Evolutionary conservation across 306 rosid genomes (phyloP).

Genomic region (Gastrolobium bilobum): DNA sequence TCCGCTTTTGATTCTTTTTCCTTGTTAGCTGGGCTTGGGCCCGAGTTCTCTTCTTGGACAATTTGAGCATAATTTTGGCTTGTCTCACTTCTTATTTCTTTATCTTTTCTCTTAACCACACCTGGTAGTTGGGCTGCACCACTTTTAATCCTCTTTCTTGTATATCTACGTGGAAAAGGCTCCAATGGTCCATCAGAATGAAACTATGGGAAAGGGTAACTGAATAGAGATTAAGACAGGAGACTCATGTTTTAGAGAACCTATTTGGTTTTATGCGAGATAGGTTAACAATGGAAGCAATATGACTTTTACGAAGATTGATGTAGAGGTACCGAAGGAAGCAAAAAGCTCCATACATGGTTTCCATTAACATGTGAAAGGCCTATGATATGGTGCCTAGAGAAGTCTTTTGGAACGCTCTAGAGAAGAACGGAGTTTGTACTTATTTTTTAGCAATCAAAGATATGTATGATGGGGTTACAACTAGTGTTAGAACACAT

Average conservation of each 20-base stretch:
- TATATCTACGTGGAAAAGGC: too few relatives aligned
- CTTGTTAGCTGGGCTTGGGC: too few relatives aligned
- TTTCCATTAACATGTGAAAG: neutral
- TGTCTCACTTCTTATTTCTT: too few relatives aligned
- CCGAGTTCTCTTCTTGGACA: too few relatives aligned
- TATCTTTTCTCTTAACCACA: too few relatives aligned
- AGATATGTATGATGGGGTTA: neutral
- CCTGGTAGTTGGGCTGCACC: too few relatives aligned
- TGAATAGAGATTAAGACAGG: neutral
- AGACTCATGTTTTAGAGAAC: neutral
- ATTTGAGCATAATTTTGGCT: too few relatives aligned
- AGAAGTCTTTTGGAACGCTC: neutral
- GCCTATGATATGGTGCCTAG: neutral
- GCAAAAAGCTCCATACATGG: neutral
- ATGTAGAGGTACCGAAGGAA: neutral
- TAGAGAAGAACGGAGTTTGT: neutral
- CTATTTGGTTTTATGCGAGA: neutral
- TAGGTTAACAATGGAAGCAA: neutral
- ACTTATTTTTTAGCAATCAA: too few relatives aligned
- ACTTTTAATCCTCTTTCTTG: too few relatives aligned
- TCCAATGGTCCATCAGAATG: neutral
- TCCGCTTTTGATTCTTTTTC: too few relatives aligned
- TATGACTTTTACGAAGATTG: neutral
- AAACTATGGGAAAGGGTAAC: neutral
- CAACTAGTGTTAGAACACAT: neutral